Base-by-base conservation (phyloP, 2,329 filamentous ascomycete genomes). In the Mariannaea elegans region DNA sequence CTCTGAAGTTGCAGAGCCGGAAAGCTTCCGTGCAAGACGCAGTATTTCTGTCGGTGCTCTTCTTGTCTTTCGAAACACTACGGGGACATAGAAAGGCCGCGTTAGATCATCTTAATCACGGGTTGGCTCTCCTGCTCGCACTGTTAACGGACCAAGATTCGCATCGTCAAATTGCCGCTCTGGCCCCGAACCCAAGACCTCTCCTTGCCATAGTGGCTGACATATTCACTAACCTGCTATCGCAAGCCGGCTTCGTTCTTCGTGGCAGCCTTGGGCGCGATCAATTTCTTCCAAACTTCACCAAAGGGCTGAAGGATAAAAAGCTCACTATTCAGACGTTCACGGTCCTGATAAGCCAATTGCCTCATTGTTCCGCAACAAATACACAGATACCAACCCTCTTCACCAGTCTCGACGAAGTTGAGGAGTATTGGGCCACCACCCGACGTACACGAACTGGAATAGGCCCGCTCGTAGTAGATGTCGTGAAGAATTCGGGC, bases 91-190 rank as follows among this genome's bases (percentile, higher is more conserved):
- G 59, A 8, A 73, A 70, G 31, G 71, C 71, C 7, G 75, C 74
- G 0, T 46, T 77, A 14, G 67, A 72, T n/a, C 75, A 77, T 45
- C 63, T 77, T 4, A 77, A 77, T 16, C 75, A 77, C 41, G 75
- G 72, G 0, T 56, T 77, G 9, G 69, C 76, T 8, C 65, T 78
- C 4, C 41, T 78, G 1, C 63, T 78, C 14, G 58, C 69, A 1
- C 45, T 78, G 6, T 9, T 77, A n/a, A 70, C 70, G 0, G 73
- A 75, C 9, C 21, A 46, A 18, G 54, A 67, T 18, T 49, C 61
- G 7, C n/a, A 41, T 14, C 41, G 19, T 3, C 27, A 62, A 2
- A 36, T 69, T 1, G 24, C 48, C 9, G 47, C 56, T 4, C n/a
- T 70, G 2, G 64, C 64, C 5, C 62, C 67, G 4, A 65, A 69